Evolutionary conservation across 1,284 basidiomycete genomes (phyloP).

Genomic region (Microbotryum silenes-acaulis): DNA sequence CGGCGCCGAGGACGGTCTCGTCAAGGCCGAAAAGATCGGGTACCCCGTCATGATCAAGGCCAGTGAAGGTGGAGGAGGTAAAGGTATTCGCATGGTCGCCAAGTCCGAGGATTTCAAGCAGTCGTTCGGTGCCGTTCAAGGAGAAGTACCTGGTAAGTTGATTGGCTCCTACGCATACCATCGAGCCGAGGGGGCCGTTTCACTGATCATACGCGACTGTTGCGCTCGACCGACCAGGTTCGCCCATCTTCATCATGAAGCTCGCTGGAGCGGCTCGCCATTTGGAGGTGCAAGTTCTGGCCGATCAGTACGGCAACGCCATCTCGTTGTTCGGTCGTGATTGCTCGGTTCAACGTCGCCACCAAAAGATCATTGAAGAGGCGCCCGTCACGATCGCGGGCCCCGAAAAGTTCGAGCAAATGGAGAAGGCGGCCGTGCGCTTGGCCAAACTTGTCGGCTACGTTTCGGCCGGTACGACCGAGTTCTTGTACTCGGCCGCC

Average conservation of each 20-base stretch:
- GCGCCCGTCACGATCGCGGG: conserved; percentile 96
- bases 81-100: conserved; percentile 93
- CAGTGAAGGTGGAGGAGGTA: conserved; percentile 96
- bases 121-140: conserved; percentile 83
- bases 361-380: conserved; percentile 99
- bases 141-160: conserved; percentile 83
- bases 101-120: conserved; percentile 80
- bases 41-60: conserved; percentile 99
- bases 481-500: conserved; percentile 81
- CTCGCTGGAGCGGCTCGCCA: conserved; percentile 95
- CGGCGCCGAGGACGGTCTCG: conserved; percentile 78
- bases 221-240: conserved; percentile 52
- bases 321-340: conserved; percentile 99
- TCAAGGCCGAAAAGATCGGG: conserved; percentile 78
- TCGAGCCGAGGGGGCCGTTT: background rate
- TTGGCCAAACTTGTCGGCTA: conserved; percentile 97
- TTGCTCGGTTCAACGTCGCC: conserved; percentile 97
- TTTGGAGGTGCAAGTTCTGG: conserved; percentile 94
- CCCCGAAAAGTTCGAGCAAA: conserved; percentile 81
- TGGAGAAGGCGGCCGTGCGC: conserved; percentile 97
- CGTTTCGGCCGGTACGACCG: conserved; percentile 96
- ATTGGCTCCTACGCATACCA: background rate
- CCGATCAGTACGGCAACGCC: conserved; percentile 98
- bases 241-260: conserved; percentile 99
- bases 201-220: conserved; percentile 13